Evolutionary conservation across 768 basidiomycete species (phyloP).

Genomic region (Boletus reticulatus): DNA sequence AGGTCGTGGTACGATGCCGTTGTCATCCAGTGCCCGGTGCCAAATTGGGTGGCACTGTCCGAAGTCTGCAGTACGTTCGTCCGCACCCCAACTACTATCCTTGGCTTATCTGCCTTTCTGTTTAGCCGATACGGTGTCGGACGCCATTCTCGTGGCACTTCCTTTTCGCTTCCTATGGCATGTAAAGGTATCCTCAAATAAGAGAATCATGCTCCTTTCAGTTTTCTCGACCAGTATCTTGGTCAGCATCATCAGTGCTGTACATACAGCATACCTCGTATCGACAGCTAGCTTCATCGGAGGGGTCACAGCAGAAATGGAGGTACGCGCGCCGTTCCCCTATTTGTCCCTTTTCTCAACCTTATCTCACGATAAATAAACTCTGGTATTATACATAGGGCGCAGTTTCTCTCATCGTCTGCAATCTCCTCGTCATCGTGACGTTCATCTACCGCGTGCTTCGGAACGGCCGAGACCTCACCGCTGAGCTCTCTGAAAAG

Average conservation of each 20-base stretch:
- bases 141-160: conserved; percentile 42
- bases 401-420: conserved; percentile 39
- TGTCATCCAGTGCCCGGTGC: conserved; percentile 42
- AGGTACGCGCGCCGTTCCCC: conserved; percentile 30
- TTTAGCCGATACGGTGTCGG: conserved; percentile 48
- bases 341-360: not conserved
- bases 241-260: conserved; percentile 43
- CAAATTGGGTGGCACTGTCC: conserved; percentile 46
- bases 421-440: conserved; percentile 41
- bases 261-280: conserved; percentile 44
- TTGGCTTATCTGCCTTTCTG: not conserved
- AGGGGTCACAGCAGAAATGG: conserved; percentile 38
- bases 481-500: conserved; percentile 2
- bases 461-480: conserved; percentile 11
- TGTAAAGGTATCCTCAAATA: conserved; percentile 39
- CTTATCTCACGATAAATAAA: not conserved
- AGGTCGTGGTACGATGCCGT: conserved; percentile 36
- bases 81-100: not conserved
- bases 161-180: conserved; percentile 46
- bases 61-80: conserved; percentile 48
- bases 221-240: conserved; percentile 56
- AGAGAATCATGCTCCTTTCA: conserved; percentile 38
- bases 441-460: conserved; percentile 30
- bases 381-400: conserved; percentile 18
- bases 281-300: conserved; percentile 13